phyloP scores from a whole-genome alignment of 768 basidiomycete genomes.

The Naematelia encephala region DNA sequence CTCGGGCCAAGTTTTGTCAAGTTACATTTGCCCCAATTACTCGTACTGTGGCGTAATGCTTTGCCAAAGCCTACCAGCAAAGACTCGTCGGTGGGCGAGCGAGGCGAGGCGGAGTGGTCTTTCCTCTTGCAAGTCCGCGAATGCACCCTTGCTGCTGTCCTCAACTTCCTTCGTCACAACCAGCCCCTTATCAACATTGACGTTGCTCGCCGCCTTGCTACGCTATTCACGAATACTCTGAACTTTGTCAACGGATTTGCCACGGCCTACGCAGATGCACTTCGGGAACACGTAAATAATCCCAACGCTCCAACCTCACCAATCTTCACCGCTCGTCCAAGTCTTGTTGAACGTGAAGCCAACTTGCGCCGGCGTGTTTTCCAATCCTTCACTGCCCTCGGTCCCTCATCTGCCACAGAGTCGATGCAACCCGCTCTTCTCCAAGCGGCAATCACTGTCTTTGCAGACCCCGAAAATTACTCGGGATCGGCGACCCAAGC shows the following conservation, averaged over 20 bases:
- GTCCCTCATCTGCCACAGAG: slow-evolving; percentile 73
- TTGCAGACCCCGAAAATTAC: slow-evolving; percentile 79
- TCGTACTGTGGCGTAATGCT: slow-evolving; percentile 96
- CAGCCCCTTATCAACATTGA: slow-evolving; percentile 74
- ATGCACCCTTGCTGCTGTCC: slow-evolving; percentile 79
- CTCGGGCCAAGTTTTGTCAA: slow-evolving; percentile 91
- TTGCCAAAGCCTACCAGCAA: slow-evolving; percentile 91
- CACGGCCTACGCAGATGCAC: slow-evolving; percentile 66
- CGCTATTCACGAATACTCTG: slow-evolving; percentile 83
- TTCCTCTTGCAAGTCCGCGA: slow-evolving; percentile 89
- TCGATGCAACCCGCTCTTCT: slow-evolving; percentile 75
- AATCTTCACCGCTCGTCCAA: slow-evolving; percentile 50
- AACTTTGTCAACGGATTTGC: slow-evolving; percentile 82
- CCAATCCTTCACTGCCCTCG: slow-evolving; percentile 82
- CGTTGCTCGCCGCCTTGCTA: slow-evolving; percentile 80
- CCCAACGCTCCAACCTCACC: slow-evolving; percentile 27
- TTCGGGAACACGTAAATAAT: slow-evolving; percentile 52
- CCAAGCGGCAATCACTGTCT: slow-evolving; percentile 73
- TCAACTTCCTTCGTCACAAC: slow-evolving; percentile 83
- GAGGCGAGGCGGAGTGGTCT: slow-evolving; percentile 76
- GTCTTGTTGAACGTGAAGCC: slow-evolving; percentile 73
- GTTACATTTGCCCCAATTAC: slow-evolving; percentile 84
- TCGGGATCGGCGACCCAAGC: slow-evolving; percentile 74
- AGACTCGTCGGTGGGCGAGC: slow-evolving; percentile 63
- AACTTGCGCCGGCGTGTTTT: slow-evolving; percentile 78